Conservation (phyloP, 352 stramenopile species). For the Phytopythium chamaehyphon region DNA sequence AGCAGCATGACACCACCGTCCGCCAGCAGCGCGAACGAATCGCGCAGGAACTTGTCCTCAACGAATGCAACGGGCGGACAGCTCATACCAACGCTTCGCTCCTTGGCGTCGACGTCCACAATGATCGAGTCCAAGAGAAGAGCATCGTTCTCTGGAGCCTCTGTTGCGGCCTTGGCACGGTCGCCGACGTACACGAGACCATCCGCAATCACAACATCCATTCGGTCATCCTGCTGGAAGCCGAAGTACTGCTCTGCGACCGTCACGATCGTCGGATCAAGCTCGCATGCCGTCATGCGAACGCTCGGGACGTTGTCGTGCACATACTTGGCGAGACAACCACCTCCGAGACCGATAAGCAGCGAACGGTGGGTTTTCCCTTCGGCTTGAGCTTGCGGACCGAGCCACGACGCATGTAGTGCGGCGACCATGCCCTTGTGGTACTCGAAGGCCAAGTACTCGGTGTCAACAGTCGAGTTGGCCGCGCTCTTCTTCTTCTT, state of each 20-base stretch:
- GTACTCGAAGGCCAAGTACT: slow-evolving; percentile 72
- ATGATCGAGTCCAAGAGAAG: slow-evolving; percentile 51
- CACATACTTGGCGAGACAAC: slow-evolving; percentile 61
- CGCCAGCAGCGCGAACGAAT: slow-evolving; percentile 27
- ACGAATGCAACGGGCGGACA: slow-evolving; percentile 67
- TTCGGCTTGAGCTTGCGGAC: slow-evolving; percentile 2
- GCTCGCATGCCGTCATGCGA: slow-evolving; percentile 55
- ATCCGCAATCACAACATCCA: slow-evolving; percentile 42
- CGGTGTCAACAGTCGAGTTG: slow-evolving; percentile 25
- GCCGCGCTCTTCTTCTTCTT: slow-evolving; percentile 41
- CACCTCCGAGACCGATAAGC: slow-evolving; percentile 69
- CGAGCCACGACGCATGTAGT: slow-evolving; percentile 38
- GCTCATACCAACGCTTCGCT: slow-evolving; percentile 60
- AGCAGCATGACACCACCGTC: slow-evolving; percentile 47
- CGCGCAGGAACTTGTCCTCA: slow-evolving; percentile 33
- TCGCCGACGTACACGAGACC: slow-evolving; percentile 35
- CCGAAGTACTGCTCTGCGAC: slow-evolving; percentile 71
- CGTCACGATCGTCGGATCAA: slow-evolving; percentile 55
- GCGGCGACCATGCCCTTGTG: slow-evolving; percentile 72
- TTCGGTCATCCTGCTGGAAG: slow-evolving; percentile 41
- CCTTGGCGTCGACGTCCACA: slow-evolving; percentile 76
- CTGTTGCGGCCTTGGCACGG: slow-evolving; percentile 16
- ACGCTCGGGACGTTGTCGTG: slow-evolving; percentile 45
- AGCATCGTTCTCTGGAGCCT: slow-evolving; percentile 6
- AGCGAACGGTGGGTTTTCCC: slow-evolving; percentile 25